These are phyloP conservation scores for Blastomyces silverae DNA, from an alignment of 2,329 filamentous ascomycete species.

Conservation along the genomic window DNA sequence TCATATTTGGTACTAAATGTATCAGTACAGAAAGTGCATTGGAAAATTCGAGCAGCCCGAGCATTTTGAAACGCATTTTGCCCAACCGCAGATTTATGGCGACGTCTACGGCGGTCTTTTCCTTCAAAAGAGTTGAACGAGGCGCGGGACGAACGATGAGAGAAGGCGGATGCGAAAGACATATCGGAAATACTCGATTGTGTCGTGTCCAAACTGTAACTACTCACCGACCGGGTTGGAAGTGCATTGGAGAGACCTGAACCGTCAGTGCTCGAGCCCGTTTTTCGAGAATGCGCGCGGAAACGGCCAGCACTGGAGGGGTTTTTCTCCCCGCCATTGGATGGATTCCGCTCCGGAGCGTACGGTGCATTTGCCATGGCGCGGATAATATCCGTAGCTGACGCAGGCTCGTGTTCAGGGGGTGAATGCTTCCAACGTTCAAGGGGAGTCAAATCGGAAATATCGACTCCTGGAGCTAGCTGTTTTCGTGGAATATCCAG, in stretches of 20 bases:
- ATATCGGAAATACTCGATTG: constrained; percentile 50
- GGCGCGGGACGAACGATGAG: constrained; percentile 49
- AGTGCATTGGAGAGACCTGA: constrained; percentile 49
- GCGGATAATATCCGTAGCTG: constrained; percentile 56
- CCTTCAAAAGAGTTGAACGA: constrained; percentile 53
- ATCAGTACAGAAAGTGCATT: constrained; percentile 54
- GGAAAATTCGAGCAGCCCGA: constrained; percentile 43
- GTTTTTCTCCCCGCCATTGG: constrained; percentile 27
- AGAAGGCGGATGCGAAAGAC: constrained; percentile 52
- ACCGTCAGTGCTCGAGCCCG: constrained; percentile 44
- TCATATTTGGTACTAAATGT: constrained; percentile 53
- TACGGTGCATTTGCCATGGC: constrained; percentile 47
- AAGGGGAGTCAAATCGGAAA: constrained; percentile 54
- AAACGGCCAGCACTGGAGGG: constrained; percentile 30
- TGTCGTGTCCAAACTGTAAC: constrained; percentile 45
- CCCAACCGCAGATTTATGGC: constrained; percentile 43
- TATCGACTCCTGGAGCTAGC: constrained; percentile 46
- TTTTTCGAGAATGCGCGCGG: constrained; percentile 34
- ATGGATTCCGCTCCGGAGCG: constrained; percentile 29
- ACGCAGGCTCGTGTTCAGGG: constrained; percentile 62
- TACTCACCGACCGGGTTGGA: constrained; percentile 48
- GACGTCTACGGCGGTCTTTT: constrained; percentile 53
- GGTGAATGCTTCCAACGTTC: constrained; percentile 64
- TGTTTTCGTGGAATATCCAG: constrained; percentile 64
- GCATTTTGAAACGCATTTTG: constrained; percentile 39